These are phyloP conservation scores for Penicillium sp. DNA, from an alignment of 2,329 filamentous ascomycete genomes.

Conservation along the genomic window DNA sequence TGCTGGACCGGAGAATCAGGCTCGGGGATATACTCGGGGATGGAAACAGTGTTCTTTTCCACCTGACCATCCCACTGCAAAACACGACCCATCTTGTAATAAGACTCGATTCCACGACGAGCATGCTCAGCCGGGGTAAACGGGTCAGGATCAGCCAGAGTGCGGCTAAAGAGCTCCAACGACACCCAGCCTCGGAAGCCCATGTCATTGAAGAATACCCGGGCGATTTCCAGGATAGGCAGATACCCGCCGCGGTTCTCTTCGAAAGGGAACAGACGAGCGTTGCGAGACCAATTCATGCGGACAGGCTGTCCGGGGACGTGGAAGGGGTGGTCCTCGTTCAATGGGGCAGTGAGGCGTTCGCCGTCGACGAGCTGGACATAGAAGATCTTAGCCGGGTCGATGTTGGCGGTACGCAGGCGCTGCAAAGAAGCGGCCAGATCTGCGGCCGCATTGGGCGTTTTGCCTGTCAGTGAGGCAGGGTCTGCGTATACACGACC, in stretches of 20 bases:
- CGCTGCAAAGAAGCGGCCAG: slow-evolving; percentile 58
- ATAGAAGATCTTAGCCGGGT: slow-evolving; percentile 69
- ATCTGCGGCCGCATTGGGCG: slow-evolving; percentile 54
- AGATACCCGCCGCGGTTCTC: slow-evolving; percentile 65
- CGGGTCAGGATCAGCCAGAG: slow-evolving; percentile 27
- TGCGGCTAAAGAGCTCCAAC: slow-evolving; percentile 28
- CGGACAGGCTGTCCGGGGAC: slow-evolving; percentile 58
- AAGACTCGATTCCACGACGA: slow-evolving; percentile 29
- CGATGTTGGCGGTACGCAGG: slow-evolving; percentile 55
- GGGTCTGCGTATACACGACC: slow-evolving; percentile 74
- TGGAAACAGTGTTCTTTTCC: background rate
- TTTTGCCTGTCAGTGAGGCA: slow-evolving; percentile 53
- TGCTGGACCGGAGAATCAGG: slow-evolving; percentile 23
- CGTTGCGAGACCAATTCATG: slow-evolving; percentile 79
- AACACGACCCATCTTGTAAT: slow-evolving; percentile 24
- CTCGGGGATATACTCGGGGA: background rate
- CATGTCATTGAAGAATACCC: slow-evolving; percentile 27
- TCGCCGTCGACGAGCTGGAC: slow-evolving; percentile 76
- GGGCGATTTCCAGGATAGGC: slow-evolving; percentile 62
- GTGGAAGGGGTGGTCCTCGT: slow-evolving; percentile 55
- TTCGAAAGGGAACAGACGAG: slow-evolving; percentile 67
- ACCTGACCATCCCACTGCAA: slow-evolving; percentile 21
- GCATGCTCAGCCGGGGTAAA: slow-evolving; percentile 28
- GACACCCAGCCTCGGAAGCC: slow-evolving; percentile 30
- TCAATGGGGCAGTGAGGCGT: slow-evolving; percentile 56